Conservation (phyloP, 441 rosid genomes). For the Dalechampia spathulata region DNA sequence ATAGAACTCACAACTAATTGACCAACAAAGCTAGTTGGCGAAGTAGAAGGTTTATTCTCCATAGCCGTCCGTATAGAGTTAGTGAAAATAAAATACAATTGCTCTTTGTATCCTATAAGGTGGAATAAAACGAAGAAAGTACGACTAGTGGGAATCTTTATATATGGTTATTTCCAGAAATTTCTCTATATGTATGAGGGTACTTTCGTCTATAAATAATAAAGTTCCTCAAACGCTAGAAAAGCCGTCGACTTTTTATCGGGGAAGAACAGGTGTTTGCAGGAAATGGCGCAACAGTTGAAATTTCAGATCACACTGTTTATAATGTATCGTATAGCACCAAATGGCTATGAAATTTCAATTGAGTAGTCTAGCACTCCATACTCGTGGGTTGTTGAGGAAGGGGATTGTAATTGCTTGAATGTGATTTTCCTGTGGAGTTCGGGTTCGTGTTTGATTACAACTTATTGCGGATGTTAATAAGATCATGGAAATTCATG, state of each 20-base stretch:
- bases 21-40: slow-evolving; percentile 34
- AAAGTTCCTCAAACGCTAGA: neutral
- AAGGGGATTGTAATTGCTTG: neutral
- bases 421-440: neutral
- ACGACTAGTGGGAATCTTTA: no score
- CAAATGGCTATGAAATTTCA: no score
- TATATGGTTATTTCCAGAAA: neutral
- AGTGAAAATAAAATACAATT: no score
- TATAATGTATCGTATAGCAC: no score
- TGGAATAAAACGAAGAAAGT: no score
- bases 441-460: neutral
- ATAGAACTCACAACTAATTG: slow-evolving; percentile 39
- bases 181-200: neutral
- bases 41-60: slow-evolving; percentile 25
- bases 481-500: no score
- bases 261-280: neutral
- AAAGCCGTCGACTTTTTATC: no score
- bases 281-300: neutral
- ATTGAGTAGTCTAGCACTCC: no score
- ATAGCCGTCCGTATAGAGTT: slow-evolving; percentile 1
- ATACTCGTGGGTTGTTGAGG: no score
- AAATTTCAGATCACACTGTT: no score
- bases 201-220: slow-evolving; percentile 1
- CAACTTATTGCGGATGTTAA: neutral
- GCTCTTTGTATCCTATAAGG: no score